Base-by-base conservation (phyloP, 2,329 filamentous ascomycete genomes). In the Grosmannia clavigera region DNA sequence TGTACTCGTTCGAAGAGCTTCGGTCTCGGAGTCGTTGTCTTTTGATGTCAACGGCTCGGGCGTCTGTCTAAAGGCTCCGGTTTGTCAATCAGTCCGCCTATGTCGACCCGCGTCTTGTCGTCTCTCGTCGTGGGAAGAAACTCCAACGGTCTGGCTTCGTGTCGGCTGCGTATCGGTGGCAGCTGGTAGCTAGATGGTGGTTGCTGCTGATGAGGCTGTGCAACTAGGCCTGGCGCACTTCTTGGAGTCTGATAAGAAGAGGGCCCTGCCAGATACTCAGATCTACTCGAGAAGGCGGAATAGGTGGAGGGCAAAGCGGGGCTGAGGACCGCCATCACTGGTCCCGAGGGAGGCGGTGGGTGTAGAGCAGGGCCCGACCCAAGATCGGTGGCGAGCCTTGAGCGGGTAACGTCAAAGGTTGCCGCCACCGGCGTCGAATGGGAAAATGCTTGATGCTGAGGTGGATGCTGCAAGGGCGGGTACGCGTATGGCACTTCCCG, bases 21-120 rank as follows among this genome's bases (percentile, higher is more conserved):
- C 2, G 35, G 7, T 38, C 35, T 38, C 35, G 12, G 12, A 11
- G 22, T 22, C 22, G 22, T 22, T 14, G 35, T 11, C 19, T 55
- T 19, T n/a, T 11, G 16, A 19, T 46, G 40, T 40, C 16, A 7
- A 11, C 50, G 19, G 4, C 52, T 38, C 10, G 54, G 52, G 38
- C 46, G 33, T 58, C 58, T 40, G 14, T 46, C 51, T 0, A 59
- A 58, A 10, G 69, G 74, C 65, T 78, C 78, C 29, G 79, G 77
- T 70, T 76, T 81, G 64, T 83, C 83, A 66, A 87, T 81, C 67
- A 83, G 74, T 2, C 82, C 82, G 12, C 78, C 80, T 63, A 86
- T 85, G 65, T 83, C 81, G 56, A 85, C 78, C 19, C 83, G 77
- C 22, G 75, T 71, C 33, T 80, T 76, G 60, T 82, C 80, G 60